These are phyloP conservation scores for Luzula sylvatica DNA, from an alignment of 176 grass and related monocot species.

Conservation along the genomic window DNA sequence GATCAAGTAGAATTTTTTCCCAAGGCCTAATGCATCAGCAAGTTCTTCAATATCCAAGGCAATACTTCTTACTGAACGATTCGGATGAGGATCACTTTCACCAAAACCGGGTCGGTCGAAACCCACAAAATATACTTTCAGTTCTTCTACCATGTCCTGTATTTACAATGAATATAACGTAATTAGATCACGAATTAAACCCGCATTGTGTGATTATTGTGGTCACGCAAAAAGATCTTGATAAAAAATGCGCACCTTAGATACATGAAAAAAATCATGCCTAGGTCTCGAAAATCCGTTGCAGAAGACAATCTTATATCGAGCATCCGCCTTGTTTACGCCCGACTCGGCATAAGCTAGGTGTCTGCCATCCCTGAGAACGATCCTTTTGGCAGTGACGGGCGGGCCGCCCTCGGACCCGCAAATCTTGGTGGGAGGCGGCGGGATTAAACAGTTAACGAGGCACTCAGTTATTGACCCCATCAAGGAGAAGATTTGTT, in stretches of 20 bases:
- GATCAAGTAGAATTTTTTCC: constrained; percentile 30
- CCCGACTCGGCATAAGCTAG: constrained; percentile 80
- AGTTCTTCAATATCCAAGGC: constrained; percentile 36
- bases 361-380: constrained; percentile 53
- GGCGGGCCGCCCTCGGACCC: constrained; percentile 49
- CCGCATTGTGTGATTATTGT: too few species aligned
- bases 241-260: constrained; percentile 31
- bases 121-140: constrained; percentile 46
- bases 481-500: not conserved
- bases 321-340: constrained; percentile 42
- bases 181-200: too few species aligned
- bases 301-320: constrained; percentile 62
- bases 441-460: constrained; percentile 13
- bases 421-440: constrained; percentile 42
- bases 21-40: constrained; percentile 32
- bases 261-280: constrained; percentile 41
- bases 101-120: constrained; percentile 46
- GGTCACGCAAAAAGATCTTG: not conserved
- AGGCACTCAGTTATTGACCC: not conserved
- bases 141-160: constrained; percentile 36
- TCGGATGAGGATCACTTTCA: constrained; percentile 47
- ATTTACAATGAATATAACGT: too few species aligned
- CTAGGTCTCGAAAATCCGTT: constrained; percentile 65
- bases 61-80: constrained; percentile 23
- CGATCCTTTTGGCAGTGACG: constrained; percentile 44